Base-by-base conservation (phyloP, 1,284 basidiomycete species). In the Erythrobasidium hasegawianum region DNA sequence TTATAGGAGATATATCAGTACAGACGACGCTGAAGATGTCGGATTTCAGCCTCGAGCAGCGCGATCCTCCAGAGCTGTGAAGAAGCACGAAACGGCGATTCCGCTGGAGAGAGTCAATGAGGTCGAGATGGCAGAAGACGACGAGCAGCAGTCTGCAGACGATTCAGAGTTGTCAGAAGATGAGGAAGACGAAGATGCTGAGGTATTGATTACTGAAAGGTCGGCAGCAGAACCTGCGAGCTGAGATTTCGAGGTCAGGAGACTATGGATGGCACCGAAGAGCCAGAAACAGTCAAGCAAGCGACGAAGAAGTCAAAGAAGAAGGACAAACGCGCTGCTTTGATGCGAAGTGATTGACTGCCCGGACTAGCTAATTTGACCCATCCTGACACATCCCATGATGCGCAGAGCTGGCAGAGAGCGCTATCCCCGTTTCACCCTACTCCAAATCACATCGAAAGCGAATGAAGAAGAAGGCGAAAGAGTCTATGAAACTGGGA, bases 361-460 rank as follows among this genome's bases (percentile, higher is more conserved):
- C 26, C 29, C 22, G 11, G 8, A 22, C 38, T 18, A 9, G 33
- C 45, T 24, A 8, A 40, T n/a, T 20, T 24, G 20, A 13, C 22
- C 27, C 7, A 38, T 29, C n/a, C n/a, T 41, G 20, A 58, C 54
- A 26, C 45, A 33, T 40, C 69, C 50, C 54, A 45, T n/a, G 55
- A 64, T 45, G 41, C 58, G 59, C 50, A 49, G 50, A 60, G 22
- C 53, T 40, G 43, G 40, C 70, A 88, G 88, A 84, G 50, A 76
- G 88, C 54, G 82, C 81, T 68, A 77, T 80, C 1, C 79, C 80
- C 2, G 77, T 78, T 39, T 79, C 81, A 0, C 85, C 86, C 1
- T 86, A 88, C 75, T 90, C 88, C 0, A 89, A 87, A 75, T 87
- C 86, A 5, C 86, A 89, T 73, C 79, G 78, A 33, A 83, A 87